Evolutionary conservation across 2,329 filamentous ascomycete species (phyloP).

Genomic region (Calonectria ilicicola): DNA sequence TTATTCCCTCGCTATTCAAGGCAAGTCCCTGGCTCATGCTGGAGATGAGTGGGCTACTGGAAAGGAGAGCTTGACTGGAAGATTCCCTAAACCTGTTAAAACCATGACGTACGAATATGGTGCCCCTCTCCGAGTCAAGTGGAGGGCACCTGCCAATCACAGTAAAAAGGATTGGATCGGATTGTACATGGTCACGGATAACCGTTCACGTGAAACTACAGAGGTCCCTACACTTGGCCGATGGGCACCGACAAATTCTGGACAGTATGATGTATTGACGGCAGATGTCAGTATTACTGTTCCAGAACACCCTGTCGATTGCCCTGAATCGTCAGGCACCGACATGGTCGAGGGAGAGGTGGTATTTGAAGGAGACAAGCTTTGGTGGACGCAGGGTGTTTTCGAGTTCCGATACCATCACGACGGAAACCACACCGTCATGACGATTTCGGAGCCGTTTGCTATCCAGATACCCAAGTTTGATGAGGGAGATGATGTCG

Average conservation of each 20-base stretch:
- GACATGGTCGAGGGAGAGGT: constrained; percentile 83
- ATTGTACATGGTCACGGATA: constrained; percentile 95
- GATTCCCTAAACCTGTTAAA: constrained; percentile 77
- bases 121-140: constrained; percentile 87
- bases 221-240: constrained; percentile 87
- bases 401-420: constrained; percentile 99
- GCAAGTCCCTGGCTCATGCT: constrained; percentile 65
- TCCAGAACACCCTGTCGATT: constrained; percentile 70
- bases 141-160: constrained; percentile 90
- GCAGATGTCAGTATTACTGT: constrained; percentile 82
- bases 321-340: constrained; percentile 63
- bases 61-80: constrained; percentile 78
- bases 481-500: constrained; percentile 79
- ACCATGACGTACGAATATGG: constrained; percentile 90
- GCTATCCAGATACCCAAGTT: constrained; percentile 88
- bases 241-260: constrained; percentile 85
- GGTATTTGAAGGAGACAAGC: constrained; percentile 89
- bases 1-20: constrained; percentile 82
- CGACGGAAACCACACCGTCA: constrained; percentile 89
- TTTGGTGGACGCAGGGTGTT: constrained; percentile 96
- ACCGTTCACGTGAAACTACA: constrained; percentile 85
- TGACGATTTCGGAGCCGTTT: constrained; percentile 94
- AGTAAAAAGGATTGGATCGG: constrained; percentile 95
- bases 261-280: constrained; percentile 79
- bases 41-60: constrained; percentile 73